Evolutionary conservation across 1,284 basidiomycete species (phyloP), one percentile per base, ranked within the genome.

Genomic region (Amylostereum areolatum): DNA sequence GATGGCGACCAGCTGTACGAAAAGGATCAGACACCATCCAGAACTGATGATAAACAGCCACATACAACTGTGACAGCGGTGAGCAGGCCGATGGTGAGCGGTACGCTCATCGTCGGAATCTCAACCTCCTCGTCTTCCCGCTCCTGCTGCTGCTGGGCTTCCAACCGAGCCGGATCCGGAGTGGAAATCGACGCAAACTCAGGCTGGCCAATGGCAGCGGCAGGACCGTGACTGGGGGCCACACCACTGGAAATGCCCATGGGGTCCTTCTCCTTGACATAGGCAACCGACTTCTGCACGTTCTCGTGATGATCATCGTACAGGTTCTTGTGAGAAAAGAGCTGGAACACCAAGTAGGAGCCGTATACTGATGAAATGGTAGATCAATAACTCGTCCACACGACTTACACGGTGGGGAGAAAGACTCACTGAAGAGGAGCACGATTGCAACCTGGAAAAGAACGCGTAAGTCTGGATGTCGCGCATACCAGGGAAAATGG

Each of bases 271-370:
- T 33, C 25, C 35, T 4, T 9, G n/a, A 18, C 7, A 9, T 52
- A 55, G 27, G 3, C 0, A 7, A 55, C 33, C 8, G 55, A 46
- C 18, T 49, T 33, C 30, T 42, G 57, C 29, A 58, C 65, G 2
- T 64, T 62, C 2, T 61, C 60, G 33, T 69, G 58, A 9, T 60
- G 50, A 40, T 86, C 83, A 8, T 76, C 66, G 62, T 90, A 95
- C 5, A 94, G 70, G 33, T 75, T 66, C 42, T 86, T 78, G 67
- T 96, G 92, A 0, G 90, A 89, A 65, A 82, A 91, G 8, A 96
- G 81, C 63, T 94, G 91, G 75, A 96, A 96, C 43, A 85, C 62
- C 12, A 95, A 75, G 62, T 90, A 92, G 25, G 74, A 78, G 2
- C 66, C 64, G 64, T 93, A 92, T 49, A 85, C 83, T 86, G 51